These are phyloP conservation scores for Nadsonia starkeyi-henricii DNA, from an alignment of 1,139 yeast species.

Conservation along the genomic window DNA sequence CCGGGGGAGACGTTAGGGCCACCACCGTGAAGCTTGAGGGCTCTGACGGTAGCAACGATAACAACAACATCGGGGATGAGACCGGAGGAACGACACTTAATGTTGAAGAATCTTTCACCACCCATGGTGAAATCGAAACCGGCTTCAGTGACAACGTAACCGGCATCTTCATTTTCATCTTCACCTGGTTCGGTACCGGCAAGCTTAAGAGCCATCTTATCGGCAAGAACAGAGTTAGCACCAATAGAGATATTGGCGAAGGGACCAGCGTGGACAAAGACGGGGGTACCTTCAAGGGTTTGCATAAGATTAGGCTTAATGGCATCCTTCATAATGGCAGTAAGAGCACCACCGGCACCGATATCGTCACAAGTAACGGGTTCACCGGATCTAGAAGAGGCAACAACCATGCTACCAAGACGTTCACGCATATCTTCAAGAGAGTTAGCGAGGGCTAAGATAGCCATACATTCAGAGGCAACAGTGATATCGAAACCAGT, in stretches of 20 bases:
- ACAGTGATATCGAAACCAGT: conserved; percentile 96
- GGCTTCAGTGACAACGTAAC: conserved; percentile 93
- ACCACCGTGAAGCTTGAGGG: conserved; percentile 94
- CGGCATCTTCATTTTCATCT: conserved; percentile 49
- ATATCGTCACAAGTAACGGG: conserved; percentile 93
- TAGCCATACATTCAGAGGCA: conserved; percentile 97
- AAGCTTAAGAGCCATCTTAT: conserved; percentile 84
- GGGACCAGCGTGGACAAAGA: conserved; percentile 96
- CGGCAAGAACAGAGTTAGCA: conserved; percentile 82
- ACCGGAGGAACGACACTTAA: conserved; percentile 90
- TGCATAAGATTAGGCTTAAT: conserved; percentile 97
- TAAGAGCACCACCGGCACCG: conserved; percentile 94
- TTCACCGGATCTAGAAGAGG: conserved; percentile 65
- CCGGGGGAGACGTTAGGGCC: conserved; percentile 98
- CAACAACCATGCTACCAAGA: conserved; percentile 84
- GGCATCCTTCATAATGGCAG: conserved; percentile 92
- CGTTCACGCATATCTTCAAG: conserved; percentile 81
- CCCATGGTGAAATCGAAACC: conserved; percentile 99
- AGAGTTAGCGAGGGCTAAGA: conserved; percentile 77
- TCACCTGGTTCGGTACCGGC: conserved; percentile 55
- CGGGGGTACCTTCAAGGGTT: conserved; percentile 96
- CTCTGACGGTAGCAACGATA: conserved; percentile 94
- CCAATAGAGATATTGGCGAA: conserved; percentile 97
- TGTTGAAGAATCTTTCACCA: conserved; percentile 93
- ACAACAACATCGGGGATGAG: conserved; percentile 84